Percentiles rank a stretch among this genome's conserved stretches.
Evolutionary conservation across 2,329 filamentous ascomycete genomes (phyloP).

Genomic region (Huntiella savannae): DNA sequence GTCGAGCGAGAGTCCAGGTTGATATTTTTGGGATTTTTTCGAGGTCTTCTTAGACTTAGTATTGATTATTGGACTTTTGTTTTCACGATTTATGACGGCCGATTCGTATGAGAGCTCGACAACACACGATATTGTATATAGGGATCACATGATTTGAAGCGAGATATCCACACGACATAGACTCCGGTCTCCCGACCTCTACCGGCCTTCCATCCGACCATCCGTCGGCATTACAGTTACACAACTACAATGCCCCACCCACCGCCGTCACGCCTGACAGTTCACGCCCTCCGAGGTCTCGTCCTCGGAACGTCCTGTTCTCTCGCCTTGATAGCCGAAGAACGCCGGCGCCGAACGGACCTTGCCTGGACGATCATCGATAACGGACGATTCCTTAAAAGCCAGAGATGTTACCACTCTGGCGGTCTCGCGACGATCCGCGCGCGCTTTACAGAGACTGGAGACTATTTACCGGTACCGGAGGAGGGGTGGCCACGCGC

Average conservation of each 20-base stretch:
- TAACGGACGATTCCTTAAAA: slow-evolving; percentile 21
- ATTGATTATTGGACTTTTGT: no score
- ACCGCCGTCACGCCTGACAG: slow-evolving; percentile 33
- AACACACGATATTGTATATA: no score
- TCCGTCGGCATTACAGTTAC: not conserved
- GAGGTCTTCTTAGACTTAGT: no score
- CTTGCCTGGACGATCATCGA: slow-evolving; percentile 29
- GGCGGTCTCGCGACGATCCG: slow-evolving; percentile 11
- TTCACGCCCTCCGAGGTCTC: slow-evolving; percentile 35
- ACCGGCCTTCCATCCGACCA: not conserved
- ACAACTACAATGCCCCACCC: slow-evolving; percentile 27
- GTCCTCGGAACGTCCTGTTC: slow-evolving; percentile 39
- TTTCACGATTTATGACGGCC: no score
- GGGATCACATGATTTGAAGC: no score
- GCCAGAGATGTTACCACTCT: slow-evolving; percentile 11
- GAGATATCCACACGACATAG: no score
- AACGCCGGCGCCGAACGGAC: slow-evolving; percentile 35
- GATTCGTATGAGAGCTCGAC: no score
- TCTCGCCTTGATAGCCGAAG: slow-evolving; percentile 34
- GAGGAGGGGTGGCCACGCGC: not conserved
- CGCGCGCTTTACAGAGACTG: slow-evolving; percentile 5
- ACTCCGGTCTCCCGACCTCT: not conserved
- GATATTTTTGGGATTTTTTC: no score
- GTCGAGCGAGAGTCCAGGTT: no score
- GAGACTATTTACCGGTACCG: not conserved